Evolutionary conservation across 1,139 yeast species (phyloP), one percentile per base, ranked within the genome.

Genomic region (Candida albicans): DNA sequence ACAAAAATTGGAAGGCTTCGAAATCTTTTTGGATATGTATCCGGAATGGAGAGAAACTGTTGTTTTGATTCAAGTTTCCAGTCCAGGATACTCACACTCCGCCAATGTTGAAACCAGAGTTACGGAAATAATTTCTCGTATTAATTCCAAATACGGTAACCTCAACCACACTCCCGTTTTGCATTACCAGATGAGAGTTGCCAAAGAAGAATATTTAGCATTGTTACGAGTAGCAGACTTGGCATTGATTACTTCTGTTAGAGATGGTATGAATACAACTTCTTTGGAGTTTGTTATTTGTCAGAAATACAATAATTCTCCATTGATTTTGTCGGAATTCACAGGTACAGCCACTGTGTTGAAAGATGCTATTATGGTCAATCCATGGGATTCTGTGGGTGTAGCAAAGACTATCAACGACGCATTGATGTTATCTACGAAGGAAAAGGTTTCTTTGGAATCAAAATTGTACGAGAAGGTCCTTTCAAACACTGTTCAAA

Each of bases 201-300:
- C 86, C 30, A 84, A 86, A 52, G 95, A 86, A 46, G 99, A 93
- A 62, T 95, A 93, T 62, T 73, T 87, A 51, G 96, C 98, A 0
- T 68, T 95, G 43, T 70, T 93, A 48, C 74, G 96, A 51, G 93
- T 82, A 11, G 98, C 98, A 0, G 98, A 93, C 60, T 69, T 93
- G 52, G 93, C 96, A 18, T 69, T 93, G 46, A 87, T 89, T 50
- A 89, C 97, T 0, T 84, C 96, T 2, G 85, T 91, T 27, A 81
- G 99, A 60, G 99, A 93, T 60, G 98, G 98, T 46, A 90, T 93
- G 88, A 93, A 90, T 65, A 90, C 97, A 10, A 93, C 98, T 0
- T 87, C 96, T 0, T 69, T 91, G 50, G 99, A 93, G 62, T 93
- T 82, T 63, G 95, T 91, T 34, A 82, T 91, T 28, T 87, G 96